phyloP scores from a whole-genome alignment of 2,329 filamentous ascomycete species.

The Trichoderma atrobrunneum region DNA sequence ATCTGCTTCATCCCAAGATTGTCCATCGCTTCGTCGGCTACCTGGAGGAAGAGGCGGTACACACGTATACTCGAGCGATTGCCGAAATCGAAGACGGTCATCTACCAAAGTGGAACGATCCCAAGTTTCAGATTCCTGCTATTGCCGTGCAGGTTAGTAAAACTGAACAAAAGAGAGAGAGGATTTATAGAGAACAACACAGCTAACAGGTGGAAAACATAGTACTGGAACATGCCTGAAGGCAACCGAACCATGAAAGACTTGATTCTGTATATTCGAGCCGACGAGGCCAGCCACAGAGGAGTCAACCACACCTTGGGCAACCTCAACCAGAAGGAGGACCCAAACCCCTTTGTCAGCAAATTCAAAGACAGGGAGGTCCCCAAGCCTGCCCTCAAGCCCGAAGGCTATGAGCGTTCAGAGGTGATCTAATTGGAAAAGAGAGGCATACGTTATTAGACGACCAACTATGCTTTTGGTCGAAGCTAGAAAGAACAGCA shows the following conservation, averaged over 20 bases:
- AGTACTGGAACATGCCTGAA: conserved; percentile 93
- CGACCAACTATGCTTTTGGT: background rate
- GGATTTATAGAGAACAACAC: background rate
- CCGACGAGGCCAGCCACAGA: conserved; percentile 84
- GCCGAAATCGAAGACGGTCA: conserved; percentile 81
- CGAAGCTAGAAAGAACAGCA: background rate
- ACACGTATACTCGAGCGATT: conserved; percentile 90
- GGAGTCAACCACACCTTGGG: conserved; percentile 95
- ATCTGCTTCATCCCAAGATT: conserved; percentile 80
- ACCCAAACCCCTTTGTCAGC: conserved; percentile 90
- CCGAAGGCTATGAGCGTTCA: conserved; percentile 76
- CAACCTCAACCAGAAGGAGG: conserved; percentile 78
- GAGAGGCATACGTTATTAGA: background rate
- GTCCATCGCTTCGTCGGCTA: conserved; percentile 97
- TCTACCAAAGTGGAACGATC: conserved; percentile 73
- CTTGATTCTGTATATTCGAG: conserved; percentile 81
- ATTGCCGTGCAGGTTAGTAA: conserved; percentile 66
- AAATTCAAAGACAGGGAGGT: conserved; percentile 68
- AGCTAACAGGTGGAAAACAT: background rate
- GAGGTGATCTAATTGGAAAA: conserved; percentile 62
- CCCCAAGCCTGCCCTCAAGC: conserved; percentile 64
- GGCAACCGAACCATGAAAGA: conserved; percentile 79
- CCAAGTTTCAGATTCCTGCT: conserved; percentile 72
- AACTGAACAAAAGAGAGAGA: background rate
- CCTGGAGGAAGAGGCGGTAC: conserved; percentile 92